Conservation (phyloP, 305 asterid genomes). For the Fraxinus ornus region DNA sequence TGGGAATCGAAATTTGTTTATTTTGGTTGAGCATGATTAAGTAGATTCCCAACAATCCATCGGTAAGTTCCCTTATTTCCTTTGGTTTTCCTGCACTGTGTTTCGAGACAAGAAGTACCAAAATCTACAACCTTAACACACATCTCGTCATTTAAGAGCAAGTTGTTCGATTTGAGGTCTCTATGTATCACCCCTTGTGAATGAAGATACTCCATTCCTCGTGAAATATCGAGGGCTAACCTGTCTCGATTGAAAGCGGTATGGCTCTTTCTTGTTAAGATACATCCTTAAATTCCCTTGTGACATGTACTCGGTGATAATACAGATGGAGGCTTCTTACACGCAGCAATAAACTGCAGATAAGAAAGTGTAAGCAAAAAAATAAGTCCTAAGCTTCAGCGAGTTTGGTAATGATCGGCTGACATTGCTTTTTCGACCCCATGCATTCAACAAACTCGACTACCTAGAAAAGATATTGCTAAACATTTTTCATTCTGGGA, state of each 20-base stretch:
- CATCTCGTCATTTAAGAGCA: constrained; percentile 51
- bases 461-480: background rate
- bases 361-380: background rate
- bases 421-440: no score
- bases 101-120: constrained; percentile 50
- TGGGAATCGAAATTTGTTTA: no score
- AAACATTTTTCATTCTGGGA: background rate
- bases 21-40: no score
- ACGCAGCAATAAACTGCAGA: constrained; percentile 32
- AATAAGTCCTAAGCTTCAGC: background rate
- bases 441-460: background rate
- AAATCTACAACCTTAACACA: constrained; percentile 53
- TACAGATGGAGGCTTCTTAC: constrained; percentile 30
- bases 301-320: constrained; percentile 33
- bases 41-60: constrained; percentile 24
- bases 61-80: constrained; percentile 55
- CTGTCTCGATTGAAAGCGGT: constrained; percentile 19
- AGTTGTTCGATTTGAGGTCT: constrained; percentile 49
- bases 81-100: constrained; percentile 42
- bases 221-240: constrained; percentile 33
- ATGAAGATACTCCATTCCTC: constrained; percentile 35
- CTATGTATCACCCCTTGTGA: constrained; percentile 48
- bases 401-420: background rate
- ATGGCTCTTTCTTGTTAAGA: constrained; percentile 26
- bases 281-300: constrained; percentile 34